Evolutionary conservation across 805 yeast genomes (phyloP), one percentile per base, ranked within the genome.

Genomic region (Barnettozyma vustinii): DNA sequence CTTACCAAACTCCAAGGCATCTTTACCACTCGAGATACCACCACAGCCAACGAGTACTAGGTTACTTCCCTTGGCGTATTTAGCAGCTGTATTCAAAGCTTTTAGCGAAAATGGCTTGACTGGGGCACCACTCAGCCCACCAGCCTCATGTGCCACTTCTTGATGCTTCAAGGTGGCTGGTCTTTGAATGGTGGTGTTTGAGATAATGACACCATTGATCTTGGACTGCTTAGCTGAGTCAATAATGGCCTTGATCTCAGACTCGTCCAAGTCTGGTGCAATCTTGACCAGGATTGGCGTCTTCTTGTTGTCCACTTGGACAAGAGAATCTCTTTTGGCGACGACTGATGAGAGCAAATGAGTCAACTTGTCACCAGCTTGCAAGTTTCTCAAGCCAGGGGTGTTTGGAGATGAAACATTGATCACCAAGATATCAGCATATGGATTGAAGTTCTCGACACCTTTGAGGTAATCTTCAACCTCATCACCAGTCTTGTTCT

Each of bases 381-480:
- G 98, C 56, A 92, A 75, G 57, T 82, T 87, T 61, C 98, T 79
- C 56, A 92, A 75, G 2, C 97, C 97, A 5, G 98, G 98, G 1
- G 98, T 92, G 63, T 92, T 92, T 46, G 98, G 98, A 44, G 96
- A 86, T 1, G 97, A 89, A 13, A 92, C 96, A 61, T 92, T 92
- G 55, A 92, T 79, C 18, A 92, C 92, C 52, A 92, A 72, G 8
- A 87, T 90, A 67, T 92, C 98, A 5, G 98, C 96, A 57, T 74
- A 81, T 12, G 82, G 80, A 12, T 95, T 96, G 56, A 92, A 80
- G 47, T 83, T 75, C 50, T 80, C 80, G 23, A 92, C 96, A 52
- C 98, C 98, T 55, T 77, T 73, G 43, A 87, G 80, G 61, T 89
- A 92, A 66, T 92, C 98, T 49, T 82, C 72, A 49, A 89, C 79